phyloP scores from a whole-genome alignment of 2,329 filamentous ascomycete species.

The Nannizziopsis barbatae region DNA sequence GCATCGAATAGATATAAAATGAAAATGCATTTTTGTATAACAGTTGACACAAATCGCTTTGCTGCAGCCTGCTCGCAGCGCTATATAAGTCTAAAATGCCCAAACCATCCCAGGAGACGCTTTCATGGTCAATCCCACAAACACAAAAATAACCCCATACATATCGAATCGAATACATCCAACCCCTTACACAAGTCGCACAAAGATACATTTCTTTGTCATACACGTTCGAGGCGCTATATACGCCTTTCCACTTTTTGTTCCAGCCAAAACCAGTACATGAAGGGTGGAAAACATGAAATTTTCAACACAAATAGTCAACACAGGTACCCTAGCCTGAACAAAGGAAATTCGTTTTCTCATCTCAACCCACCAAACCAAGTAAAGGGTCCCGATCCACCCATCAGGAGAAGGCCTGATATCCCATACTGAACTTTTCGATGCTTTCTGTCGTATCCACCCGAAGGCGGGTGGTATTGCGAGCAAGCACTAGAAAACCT shows the following conservation, averaged over 20 bases:
- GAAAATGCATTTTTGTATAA: background rate
- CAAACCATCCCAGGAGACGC: background rate
- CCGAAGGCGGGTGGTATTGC: no score
- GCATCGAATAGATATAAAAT: slow-evolving; percentile 12
- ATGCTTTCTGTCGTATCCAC: no score
- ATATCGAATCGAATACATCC: background rate
- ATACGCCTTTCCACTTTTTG: background rate
- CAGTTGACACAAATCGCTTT: no score
- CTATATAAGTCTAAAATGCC: background rate
- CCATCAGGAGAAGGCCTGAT: slow-evolving; percentile 2
- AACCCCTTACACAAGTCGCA: background rate
- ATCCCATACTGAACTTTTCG: background rate
- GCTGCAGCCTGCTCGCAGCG: no score
- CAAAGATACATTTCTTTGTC: background rate
- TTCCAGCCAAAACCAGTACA: background rate
- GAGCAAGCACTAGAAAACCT: no score
- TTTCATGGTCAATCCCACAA: background rate
- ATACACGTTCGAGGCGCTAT: background rate
- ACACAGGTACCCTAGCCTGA: background rate
- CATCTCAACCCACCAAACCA: background rate
- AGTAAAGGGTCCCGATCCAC: no score
- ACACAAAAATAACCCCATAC: background rate
- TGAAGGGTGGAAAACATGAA: background rate
- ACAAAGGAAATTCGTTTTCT: slow-evolving; percentile 4
- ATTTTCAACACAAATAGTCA: background rate